Evolutionary conservation across 169 alveolate species (phyloP), one percentile per base, ranked within the genome.

Genomic region (Eimeria falciformis): DNA sequence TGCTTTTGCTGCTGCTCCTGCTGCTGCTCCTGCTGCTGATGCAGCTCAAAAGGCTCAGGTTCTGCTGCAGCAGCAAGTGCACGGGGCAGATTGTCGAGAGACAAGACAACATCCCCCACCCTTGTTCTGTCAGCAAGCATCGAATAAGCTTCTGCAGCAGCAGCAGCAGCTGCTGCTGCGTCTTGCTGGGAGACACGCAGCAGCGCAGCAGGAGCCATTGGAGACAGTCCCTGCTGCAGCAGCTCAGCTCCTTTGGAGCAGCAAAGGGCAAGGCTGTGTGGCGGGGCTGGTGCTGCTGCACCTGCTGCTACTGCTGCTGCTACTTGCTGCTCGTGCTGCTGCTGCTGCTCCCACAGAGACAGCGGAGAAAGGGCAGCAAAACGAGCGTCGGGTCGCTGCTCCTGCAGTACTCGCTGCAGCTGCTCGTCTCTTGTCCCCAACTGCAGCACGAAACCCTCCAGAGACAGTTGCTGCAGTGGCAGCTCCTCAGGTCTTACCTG

Each of bases 101-200:
- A 69, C 55, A 69, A 37, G 5, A 69, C 82, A 37, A 69, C 55
- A 23, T 69, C 82, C 56, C 82, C 82, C 25, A 69, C 82, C 7
- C 82, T 45, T 12, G 55, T 45, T 69, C 9, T 17, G 25, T 27
- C 46, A 7, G 82, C 82, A 11, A 69, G 55, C 2, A 69, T 18
- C 55, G 29, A 45, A 33, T 69, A 69, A 5, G 82, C 82, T 12
- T 69, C 82, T 27, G 82, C 82, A 12, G 82, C 82, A 29, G 55
- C 55, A 21, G 82, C 46, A 5, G 79, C 82, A 29, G 82, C 82
- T 5, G 82, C 55, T 69, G 82, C 82, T 69, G 82, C 14, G 23
- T 69, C 82, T 53, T 69, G 82, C 82, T 69, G 82, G 55, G 82
- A 69, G 3, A 69, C 82, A 9, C 82, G 82, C 82, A 69, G 82